A percentile compares a stretch with the other conserved stretches of the same genome.
Evolutionary conservation across 495 filamentous ascomycete genomes (phyloP).

Genomic region (Ascobolus immersus): DNA sequence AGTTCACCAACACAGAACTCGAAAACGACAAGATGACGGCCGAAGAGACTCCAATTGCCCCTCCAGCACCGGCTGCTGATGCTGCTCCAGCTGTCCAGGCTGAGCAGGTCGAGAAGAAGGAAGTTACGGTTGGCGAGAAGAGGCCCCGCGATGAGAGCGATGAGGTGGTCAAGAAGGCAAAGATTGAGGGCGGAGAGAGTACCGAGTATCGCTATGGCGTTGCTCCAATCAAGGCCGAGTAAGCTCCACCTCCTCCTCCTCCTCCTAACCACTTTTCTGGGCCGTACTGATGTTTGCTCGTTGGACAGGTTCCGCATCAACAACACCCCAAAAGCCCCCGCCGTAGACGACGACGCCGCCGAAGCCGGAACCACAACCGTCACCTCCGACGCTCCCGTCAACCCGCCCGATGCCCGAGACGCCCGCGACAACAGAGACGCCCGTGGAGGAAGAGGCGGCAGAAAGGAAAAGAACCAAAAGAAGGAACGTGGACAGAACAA

Average conservation of each 20-base stretch:
- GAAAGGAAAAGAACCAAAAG: constrained; percentile 35
- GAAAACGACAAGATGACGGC: neutral
- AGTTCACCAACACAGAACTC: neutral
- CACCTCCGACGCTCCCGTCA: constrained; percentile 8
- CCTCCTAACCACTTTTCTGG: constrained; percentile 1
- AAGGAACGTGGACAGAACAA: constrained; percentile 65
- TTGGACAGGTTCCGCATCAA: constrained; percentile 18
- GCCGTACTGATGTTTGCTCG: constrained; percentile 8
- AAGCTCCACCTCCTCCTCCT: constrained; percentile 14
- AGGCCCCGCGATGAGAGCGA: neutral
- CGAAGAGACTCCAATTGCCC: neutral
- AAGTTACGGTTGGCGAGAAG: neutral
- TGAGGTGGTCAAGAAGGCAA: constrained; percentile 10
- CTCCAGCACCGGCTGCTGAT: neutral
- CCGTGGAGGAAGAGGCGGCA: constrained; percentile 18
- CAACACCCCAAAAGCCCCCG: constrained; percentile 6
- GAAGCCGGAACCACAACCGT: constrained; percentile 29
- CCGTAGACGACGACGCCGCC: constrained; percentile 42
- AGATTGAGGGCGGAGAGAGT: constrained; percentile 11
- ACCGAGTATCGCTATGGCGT: constrained; percentile 36
- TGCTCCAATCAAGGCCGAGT: constrained; percentile 70
- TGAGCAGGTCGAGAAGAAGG: neutral
- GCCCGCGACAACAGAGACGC: constrained; percentile 14
- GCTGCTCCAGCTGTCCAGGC: neutral
- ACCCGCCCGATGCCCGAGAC: constrained; percentile 9